Conservation (phyloP, 179 eudicot species). For the Dionaea muscipula region DNA sequence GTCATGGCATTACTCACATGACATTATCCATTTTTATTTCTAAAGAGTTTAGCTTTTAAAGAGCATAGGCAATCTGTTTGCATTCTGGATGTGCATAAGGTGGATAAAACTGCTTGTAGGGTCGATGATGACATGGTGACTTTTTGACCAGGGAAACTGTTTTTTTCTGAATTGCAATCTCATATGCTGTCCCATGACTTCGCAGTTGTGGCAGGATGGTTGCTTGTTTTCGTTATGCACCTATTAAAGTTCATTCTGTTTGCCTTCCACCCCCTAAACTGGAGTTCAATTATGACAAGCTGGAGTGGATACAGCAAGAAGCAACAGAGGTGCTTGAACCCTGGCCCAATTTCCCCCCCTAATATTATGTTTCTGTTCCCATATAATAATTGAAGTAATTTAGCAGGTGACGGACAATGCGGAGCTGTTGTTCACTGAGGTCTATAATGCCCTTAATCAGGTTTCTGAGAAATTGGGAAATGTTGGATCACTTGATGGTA, state of each 20-base stretch:
- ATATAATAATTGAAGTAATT: conserved; percentile 5
- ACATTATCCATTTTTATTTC: no score
- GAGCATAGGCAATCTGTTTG: no score
- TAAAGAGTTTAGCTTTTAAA: no score
- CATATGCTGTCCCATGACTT: not conserved
- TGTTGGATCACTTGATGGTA: conserved; percentile 19
- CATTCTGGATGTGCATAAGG: no score
- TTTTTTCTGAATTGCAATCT: not conserved
- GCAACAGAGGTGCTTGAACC: conserved; percentile 24
- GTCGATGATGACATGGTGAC: no score
- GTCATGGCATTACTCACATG: no score
- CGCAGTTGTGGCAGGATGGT: conserved; percentile 46
- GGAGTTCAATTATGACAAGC: conserved; percentile 26
- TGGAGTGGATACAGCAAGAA: conserved; percentile 36
- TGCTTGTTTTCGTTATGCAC: conserved; percentile 47
- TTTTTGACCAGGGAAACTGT: no score
- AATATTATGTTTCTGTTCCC: not conserved
- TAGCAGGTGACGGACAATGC: conserved; percentile 27
- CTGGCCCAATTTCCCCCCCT: not conserved
- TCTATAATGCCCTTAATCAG: conserved; percentile 28
- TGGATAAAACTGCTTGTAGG: no score
- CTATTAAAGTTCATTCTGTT: conserved; percentile 34
- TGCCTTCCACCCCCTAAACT: conserved; percentile 36
- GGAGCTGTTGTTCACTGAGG: conserved; percentile 35
- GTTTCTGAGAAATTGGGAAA: conserved; percentile 22